Percentiles rank a stretch among this genome's conserved stretches.
These are phyloP conservation scores for Fraxinus greggii DNA, from an alignment of 305 asterid genomes.

Conservation along the genomic window DNA sequence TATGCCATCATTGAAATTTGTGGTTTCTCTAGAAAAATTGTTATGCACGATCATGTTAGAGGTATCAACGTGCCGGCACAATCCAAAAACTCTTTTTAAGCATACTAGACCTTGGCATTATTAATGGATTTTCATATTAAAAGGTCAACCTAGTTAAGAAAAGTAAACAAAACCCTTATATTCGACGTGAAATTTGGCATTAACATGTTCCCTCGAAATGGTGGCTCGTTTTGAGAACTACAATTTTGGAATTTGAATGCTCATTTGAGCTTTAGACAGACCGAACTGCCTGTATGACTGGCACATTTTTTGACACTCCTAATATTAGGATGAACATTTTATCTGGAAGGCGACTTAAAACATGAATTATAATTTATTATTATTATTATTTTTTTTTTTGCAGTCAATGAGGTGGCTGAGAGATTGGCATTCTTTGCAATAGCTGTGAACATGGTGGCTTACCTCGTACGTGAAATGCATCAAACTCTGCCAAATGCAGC, in stretches of 20 bases:
- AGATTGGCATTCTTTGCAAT: slow-evolving; percentile 74
- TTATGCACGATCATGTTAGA: background rate
- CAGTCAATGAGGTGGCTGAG: slow-evolving; percentile 82
- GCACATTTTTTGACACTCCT: background rate
- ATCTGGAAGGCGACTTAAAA: background rate
- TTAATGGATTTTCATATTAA: background rate
- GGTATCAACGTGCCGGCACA: background rate
- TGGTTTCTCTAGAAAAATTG: background rate
- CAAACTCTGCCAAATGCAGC: slow-evolving; percentile 68
- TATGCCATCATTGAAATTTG: background rate
- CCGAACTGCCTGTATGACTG: background rate
- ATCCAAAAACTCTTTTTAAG: background rate
- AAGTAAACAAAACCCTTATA: too few relatives aligned
- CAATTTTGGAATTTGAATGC: background rate
- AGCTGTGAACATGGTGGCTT: slow-evolving; percentile 70
- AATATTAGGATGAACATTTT: background rate
- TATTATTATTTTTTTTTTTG: too few relatives aligned
- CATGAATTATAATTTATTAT: background rate
- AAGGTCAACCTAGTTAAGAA: too few relatives aligned
- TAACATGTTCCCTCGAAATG: background rate
- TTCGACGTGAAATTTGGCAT: too few relatives aligned
- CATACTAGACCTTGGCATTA: background rate
- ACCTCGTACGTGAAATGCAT: slow-evolving; percentile 62
- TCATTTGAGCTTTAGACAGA: background rate
- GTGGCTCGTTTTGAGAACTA: background rate